These are phyloP conservation scores for Lumnitzera racemosa DNA, from an alignment of 345 rosid genomes.

Conservation along the genomic window DNA sequence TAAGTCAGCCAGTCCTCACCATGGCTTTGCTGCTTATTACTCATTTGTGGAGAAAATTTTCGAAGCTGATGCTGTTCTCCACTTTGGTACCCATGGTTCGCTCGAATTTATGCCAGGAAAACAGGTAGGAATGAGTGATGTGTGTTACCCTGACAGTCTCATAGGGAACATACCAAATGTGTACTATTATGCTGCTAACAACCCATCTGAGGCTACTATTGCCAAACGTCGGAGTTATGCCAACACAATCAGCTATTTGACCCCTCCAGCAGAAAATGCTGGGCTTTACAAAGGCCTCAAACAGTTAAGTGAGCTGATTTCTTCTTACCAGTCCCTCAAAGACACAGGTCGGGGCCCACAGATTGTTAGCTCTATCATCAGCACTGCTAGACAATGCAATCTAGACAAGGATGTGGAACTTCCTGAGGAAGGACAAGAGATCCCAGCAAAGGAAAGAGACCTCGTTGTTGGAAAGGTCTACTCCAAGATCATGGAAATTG, in stretches of 20 bases:
- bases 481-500: slow-evolving; percentile 98
- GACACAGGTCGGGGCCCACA: slow-evolving; percentile 90
- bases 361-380: slow-evolving; percentile 87
- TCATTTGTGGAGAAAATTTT: slow-evolving; percentile 92
- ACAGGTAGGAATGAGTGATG: slow-evolving; percentile 99
- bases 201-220: slow-evolving; percentile 96
- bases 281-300: slow-evolving; percentile 98
- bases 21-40: slow-evolving; percentile 95
- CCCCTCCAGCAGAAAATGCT: slow-evolving; percentile 99
- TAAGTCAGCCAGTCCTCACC: slow-evolving; percentile 96
- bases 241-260: slow-evolving; percentile 89
- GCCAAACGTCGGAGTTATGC: slow-evolving; percentile 99
- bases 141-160: slow-evolving; percentile 88
- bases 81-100: slow-evolving; percentile 97
- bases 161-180: slow-evolving; percentile 96
- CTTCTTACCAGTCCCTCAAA: slow-evolving; percentile 94
- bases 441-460: slow-evolving; percentile 70
- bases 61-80: slow-evolving; percentile 94
- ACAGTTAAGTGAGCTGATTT: slow-evolving; percentile 90
- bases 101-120: slow-evolving; percentile 99
- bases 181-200: slow-evolving; percentile 92
- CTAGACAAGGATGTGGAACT: slow-evolving; percentile 90
- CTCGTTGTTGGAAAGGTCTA: slow-evolving; percentile 92
- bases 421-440: slow-evolving; percentile 74
- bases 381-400: slow-evolving; percentile 94